Conservation (phyloP, 2,329 filamentous ascomycete species). For the Chrysoporthe cubensis region DNA sequence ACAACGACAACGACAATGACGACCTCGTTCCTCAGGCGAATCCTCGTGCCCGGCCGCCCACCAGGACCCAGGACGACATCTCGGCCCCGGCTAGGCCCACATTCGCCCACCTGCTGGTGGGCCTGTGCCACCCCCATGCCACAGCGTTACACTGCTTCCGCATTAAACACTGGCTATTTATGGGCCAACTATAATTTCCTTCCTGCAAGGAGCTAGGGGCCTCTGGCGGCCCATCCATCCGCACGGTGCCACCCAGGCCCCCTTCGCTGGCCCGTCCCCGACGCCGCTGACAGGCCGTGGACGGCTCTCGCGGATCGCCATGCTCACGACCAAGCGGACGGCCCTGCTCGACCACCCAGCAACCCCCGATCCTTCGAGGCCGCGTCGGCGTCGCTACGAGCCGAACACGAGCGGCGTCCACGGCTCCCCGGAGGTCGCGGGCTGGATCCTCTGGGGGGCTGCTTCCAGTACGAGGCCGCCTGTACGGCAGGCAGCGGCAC, state of each 20-base stretch:
- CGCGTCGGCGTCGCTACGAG: background rate
- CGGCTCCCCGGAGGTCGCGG: background rate
- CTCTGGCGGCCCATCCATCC: conserved; percentile 11
- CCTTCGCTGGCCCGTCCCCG: background rate
- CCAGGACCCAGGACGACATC: background rate
- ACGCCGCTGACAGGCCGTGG: background rate
- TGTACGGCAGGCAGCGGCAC: too few relatives aligned
- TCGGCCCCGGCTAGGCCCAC: background rate
- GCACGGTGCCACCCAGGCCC: background rate
- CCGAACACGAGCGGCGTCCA: background rate
- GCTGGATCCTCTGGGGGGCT: background rate
- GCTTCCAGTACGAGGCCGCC: too few relatives aligned
- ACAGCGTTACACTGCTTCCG: conserved; percentile 24
- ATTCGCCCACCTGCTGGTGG: conserved; percentile 7
- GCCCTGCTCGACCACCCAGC: background rate
- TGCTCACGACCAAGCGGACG: background rate
- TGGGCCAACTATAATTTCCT: conserved; percentile 28
- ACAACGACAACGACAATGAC: background rate
- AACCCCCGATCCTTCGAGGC: background rate
- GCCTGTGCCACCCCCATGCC: conserved; percentile 23
- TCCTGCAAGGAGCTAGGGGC: conserved; percentile 23
- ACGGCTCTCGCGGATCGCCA: background rate
- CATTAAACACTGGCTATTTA: conserved; percentile 27
- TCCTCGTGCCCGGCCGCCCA: background rate
- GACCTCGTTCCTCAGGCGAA: too few relatives aligned